Evolutionary conservation across 768 basidiomycete species (phyloP), one percentile per base, ranked within the genome.

Genomic region (Kwoniella bestiolae): DNA sequence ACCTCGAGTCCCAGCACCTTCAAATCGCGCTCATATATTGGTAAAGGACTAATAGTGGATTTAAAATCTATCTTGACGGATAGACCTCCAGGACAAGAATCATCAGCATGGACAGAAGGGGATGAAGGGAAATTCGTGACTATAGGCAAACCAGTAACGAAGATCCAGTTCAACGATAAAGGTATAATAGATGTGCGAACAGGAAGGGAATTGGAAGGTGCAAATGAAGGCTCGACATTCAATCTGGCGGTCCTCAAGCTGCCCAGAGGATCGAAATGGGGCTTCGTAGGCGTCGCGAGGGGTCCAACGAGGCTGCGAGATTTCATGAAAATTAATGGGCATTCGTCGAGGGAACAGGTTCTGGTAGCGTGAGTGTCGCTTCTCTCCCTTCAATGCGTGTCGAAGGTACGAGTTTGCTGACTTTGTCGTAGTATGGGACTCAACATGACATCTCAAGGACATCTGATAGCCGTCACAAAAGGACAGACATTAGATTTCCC

Each of bases 401-500:
- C 8, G 6, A 60, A 14, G 56, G 16, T 49, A 11, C 18, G 9
- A 34, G 26, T 18, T 16, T 34, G 50, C 52, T 60, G 21, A 59
- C 2, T 21, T 2, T 28, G 3, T 25, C 4, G 23, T 25, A 65
- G 64, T 5, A 32, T 58, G 38, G 64, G 64, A 18, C 32, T 66
- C 3, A 66, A 66, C 26, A 61, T 66, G 1, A 66, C 65, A 21
- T 55, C 65, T 1, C n/a, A 60, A 53, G 65, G 65, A 14, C 29
- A 66, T 34, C 55, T 66, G 2, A 18, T 60, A 8, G 21, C 58
- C 12, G 65, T 66, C 1, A 61, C 65, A 3, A 32, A 53, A 21
- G 65, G 50, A 3, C 58, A 66, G 26, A 60, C 59, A 7, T 45
- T 66, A 31, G 65, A 66, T 50, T 47, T 66, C 45, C 65, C 59